Conservation (phyloP, 139 green algal genomes). For the Tetradesmus lagerheimii region DNA sequence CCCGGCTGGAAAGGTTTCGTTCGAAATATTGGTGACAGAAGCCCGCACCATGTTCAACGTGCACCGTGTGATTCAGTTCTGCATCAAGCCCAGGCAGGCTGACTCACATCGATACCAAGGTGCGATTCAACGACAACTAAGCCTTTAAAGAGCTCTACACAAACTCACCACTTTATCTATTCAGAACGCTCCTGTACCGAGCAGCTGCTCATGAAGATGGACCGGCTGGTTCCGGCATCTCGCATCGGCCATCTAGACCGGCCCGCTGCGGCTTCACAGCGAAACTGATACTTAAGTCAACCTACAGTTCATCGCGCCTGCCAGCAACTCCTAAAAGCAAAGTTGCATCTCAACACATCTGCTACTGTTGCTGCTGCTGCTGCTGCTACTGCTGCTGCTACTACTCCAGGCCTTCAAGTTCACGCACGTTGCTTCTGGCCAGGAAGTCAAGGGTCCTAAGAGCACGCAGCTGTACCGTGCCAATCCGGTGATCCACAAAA, state of each 20-base stretch:
- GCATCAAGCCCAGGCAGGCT: slow-evolving; percentile 13
- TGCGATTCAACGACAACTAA: too few species aligned
- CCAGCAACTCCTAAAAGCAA: too few species aligned
- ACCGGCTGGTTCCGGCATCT: too few species aligned
- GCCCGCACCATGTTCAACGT: slow-evolving; percentile 8
- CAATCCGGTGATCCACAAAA: background rate
- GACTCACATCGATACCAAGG: background rate
- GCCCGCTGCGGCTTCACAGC: too few species aligned
- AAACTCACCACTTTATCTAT: too few species aligned
- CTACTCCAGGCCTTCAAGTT: background rate
- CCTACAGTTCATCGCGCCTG: too few species aligned
- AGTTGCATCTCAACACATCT: background rate
- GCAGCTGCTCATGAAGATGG: too few species aligned
- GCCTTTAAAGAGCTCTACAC: too few species aligned
- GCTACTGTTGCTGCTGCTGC: background rate
- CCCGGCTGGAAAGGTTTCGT: background rate
- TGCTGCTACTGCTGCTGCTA: background rate
- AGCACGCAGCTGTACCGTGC: slow-evolving; percentile 7
- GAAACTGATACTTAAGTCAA: too few species aligned
- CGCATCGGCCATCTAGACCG: too few species aligned
- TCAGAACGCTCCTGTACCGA: too few species aligned
- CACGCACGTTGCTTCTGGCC: background rate
- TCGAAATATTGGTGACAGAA: background rate
- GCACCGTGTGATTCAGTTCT: background rate
- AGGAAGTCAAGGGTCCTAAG: background rate